Conservation (phyloP, 2,329 filamentous ascomycete species). For the Pseudogymnoascus sp. region DNA sequence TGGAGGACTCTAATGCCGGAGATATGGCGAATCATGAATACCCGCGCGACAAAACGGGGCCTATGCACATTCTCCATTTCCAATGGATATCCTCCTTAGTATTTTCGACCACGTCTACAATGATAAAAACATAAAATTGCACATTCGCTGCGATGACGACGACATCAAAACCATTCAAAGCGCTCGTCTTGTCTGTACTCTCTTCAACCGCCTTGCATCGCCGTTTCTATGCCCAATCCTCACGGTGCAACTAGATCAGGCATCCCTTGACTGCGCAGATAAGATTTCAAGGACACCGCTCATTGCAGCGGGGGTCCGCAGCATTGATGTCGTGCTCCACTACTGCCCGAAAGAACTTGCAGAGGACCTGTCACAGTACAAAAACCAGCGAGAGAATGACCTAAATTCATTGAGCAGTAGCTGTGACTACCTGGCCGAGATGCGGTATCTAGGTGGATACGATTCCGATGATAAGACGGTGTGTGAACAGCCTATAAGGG, state of each 20-base stretch:
- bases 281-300: not conserved
- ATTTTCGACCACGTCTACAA: not conserved
- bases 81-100: slow-evolving; percentile 1
- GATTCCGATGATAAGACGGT: no score
- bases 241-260: not conserved
- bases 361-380: not conserved
- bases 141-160: not conserved
- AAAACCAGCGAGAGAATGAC: not conserved
- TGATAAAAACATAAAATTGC: no score
- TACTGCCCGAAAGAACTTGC: slow-evolving; percentile 1
- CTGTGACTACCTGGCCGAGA: no score
- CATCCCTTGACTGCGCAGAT: not conserved
- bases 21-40: not conserved
- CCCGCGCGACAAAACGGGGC: not conserved
- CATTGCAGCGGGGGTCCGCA: not conserved
- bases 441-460: no score
- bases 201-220: not conserved
- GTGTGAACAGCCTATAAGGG: no score
- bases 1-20: not conserved
- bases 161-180: not conserved
- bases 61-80: not conserved
- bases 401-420: no score
- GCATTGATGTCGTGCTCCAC: not conserved
- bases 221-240: not conserved
- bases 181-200: slow-evolving; percentile 3